Evolutionary conservation across 2,329 filamentous ascomycete genomes (phyloP), one percentile per base, ranked within the genome.

Genomic region (Paramyrothecium sp.): DNA sequence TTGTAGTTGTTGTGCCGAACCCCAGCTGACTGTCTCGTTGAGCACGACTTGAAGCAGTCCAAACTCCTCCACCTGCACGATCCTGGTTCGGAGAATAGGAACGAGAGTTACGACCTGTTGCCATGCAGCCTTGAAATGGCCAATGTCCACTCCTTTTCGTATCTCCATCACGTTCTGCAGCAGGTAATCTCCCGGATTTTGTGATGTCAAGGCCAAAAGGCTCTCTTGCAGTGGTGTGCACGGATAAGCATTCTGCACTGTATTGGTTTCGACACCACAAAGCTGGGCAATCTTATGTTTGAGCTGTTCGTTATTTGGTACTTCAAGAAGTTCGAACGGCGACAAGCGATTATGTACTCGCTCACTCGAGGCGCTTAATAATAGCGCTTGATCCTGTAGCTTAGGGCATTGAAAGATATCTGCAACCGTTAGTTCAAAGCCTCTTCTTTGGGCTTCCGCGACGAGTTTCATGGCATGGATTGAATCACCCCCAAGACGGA

Each of bases 381-480:
- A 12, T 48, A 10, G 46, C n/a, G 46, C 46, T 8, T n/a, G 19
- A 11, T 8, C 46, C 16, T 62, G 56, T 44, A 66, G 56, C 50
- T 16, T 58, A 41, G 58, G 63, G 60, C 61, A 66, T 60, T 62
- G 65, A 63, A 82, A 79, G 20, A 81, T 75, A n/a, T 77, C 71
- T 1, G 74, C 73, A 1, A 82, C 79, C 2, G 70, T 75, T n/a
- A 82, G 54, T 7, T 67, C 58, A 22, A 80, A 62, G 0, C 72
- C 74, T 21, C 73, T 66, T 23, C 70, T 67, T 41, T 77, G 67
- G 3, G 75, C 74, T 22, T 73, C 71, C 16, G 76, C 72, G 1
- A 80, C 79, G 2, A 82, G 61, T 57, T 74, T 78, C 75, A 82
- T 84, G 1, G 79, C 79, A 1, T 71, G 60, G 2, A 81, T 73